Conservation (phyloP, 2,329 filamentous ascomycete species). For the Thielaviopsis punctulata region DNA sequence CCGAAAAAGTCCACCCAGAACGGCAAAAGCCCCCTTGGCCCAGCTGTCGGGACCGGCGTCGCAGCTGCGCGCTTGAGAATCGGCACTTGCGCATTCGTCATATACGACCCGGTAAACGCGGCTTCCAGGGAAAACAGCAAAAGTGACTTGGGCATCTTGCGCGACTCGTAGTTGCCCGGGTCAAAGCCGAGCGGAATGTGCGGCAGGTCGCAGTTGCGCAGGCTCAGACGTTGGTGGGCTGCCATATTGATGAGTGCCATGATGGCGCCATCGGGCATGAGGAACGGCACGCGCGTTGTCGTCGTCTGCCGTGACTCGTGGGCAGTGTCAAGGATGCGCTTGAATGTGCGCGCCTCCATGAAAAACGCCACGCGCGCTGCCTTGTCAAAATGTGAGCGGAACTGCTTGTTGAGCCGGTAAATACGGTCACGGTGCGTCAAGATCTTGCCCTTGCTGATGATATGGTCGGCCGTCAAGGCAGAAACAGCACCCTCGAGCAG, state of each 20-base stretch:
- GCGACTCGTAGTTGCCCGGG: conserved; percentile 53
- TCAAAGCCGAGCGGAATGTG: conserved; percentile 53
- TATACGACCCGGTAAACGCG: conserved; percentile 45
- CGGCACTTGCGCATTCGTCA: conserved; percentile 33
- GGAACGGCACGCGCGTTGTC: conserved; percentile 27
- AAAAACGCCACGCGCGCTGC: conserved; percentile 36
- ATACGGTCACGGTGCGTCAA: conserved; percentile 40
- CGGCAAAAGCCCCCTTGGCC: conserved; percentile 36
- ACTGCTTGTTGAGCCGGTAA: conserved; percentile 44
- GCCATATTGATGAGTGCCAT: conserved; percentile 52
- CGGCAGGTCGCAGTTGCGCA: conserved; percentile 38
- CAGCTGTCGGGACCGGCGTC: conserved; percentile 25
- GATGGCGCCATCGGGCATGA: conserved; percentile 45
- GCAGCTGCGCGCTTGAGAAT: conserved; percentile 21
- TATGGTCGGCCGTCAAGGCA: conserved; percentile 29
- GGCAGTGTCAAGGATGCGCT: conserved; percentile 21
- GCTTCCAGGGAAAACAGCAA: conserved; percentile 47
- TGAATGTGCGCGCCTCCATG: conserved; percentile 40
- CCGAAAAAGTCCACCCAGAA: conserved; percentile 59
- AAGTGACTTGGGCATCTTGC: conserved; percentile 47
- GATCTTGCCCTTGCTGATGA: conserved; percentile 44
- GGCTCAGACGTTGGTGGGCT: conserved; percentile 35
- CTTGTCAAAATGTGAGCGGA: conserved; percentile 39
- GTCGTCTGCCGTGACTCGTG: conserved; percentile 18
- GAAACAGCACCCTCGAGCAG: conserved; percentile 32